These are phyloP conservation scores for Fusarium mangiferae DNA, from an alignment of 2,329 filamentous ascomycete species.

Conservation along the genomic window DNA sequence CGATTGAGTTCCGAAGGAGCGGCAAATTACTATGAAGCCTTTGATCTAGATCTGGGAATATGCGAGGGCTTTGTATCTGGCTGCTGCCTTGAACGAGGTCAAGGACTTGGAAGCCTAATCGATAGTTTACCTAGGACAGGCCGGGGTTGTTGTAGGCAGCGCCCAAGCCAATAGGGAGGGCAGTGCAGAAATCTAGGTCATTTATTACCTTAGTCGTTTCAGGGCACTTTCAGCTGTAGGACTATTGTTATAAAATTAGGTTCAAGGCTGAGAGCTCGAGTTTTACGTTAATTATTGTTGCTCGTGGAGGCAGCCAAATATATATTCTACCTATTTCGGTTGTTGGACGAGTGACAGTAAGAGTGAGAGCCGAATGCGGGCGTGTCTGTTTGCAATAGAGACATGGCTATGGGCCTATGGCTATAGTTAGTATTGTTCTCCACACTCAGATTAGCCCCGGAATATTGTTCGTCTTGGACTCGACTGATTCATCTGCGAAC, in stretches of 20 bases:
- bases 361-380: neutral
- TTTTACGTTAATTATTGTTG: neutral
- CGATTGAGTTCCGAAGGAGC: neutral
- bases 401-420: neutral
- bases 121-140: conserved; percentile 21
- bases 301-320: neutral
- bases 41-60: conserved; percentile 2
- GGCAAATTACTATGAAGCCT: neutral
- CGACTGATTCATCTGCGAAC: neutral
- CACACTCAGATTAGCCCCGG: neutral
- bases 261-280: neutral
- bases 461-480: neutral
- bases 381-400: conserved; percentile 18
- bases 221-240: conserved; percentile 16
- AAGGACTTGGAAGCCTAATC: conserved; percentile 21
- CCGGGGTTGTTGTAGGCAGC: conserved; percentile 37
- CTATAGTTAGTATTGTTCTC: neutral
- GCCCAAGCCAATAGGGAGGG: conserved; percentile 33
- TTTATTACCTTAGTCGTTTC: conserved; percentile 36
- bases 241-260: neutral
- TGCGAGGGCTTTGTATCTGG: conserved; percentile 38
- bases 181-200: conserved; percentile 19
- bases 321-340: neutral
- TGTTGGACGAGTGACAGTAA: neutral
- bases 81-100: conserved; percentile 40